Evolutionary conservation across 2,329 filamentous ascomycete species (phyloP).

Genomic region (Fusarium verticillioides): DNA sequence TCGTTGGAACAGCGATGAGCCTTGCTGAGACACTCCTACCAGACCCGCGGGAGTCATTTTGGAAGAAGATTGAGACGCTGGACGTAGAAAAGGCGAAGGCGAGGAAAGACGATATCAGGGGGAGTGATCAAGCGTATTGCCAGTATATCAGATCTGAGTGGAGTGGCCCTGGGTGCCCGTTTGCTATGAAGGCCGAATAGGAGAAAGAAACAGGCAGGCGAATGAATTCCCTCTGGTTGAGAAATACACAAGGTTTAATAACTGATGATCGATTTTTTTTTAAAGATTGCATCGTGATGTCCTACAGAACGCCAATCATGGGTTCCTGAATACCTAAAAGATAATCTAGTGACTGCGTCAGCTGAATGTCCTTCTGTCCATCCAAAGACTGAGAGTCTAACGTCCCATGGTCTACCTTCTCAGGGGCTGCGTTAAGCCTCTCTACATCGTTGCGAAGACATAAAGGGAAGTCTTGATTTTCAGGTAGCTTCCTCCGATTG

Average conservation of each 20-base stretch:
- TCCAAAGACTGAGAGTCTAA: neutral
- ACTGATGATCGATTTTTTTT: accelerated
- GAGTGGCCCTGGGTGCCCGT: neutral
- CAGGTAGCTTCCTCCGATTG: neutral
- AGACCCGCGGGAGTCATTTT: neutral
- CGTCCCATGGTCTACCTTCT: accelerated
- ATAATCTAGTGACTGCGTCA: neutral
- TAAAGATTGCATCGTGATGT: accelerated
- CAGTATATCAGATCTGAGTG: neutral
- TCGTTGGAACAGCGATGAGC: neutral
- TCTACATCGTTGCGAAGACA: neutral
- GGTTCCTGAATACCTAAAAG: neutral
- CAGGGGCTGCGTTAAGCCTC: accelerated
- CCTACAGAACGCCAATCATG: neutral
- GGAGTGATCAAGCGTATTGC: neutral
- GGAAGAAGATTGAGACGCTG: neutral
- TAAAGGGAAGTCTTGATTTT: neutral
- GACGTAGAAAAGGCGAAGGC: neutral
- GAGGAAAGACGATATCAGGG: neutral
- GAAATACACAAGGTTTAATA: accelerated
- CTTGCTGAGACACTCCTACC: neutral
- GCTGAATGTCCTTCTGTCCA: neutral
- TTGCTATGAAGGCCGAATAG: neutral
- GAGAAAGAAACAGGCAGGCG: accelerated
- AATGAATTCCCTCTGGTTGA: accelerated